Evolutionary conservation across 176 grass and related monocot species (phyloP).

Genomic region (Areca catechu): DNA sequence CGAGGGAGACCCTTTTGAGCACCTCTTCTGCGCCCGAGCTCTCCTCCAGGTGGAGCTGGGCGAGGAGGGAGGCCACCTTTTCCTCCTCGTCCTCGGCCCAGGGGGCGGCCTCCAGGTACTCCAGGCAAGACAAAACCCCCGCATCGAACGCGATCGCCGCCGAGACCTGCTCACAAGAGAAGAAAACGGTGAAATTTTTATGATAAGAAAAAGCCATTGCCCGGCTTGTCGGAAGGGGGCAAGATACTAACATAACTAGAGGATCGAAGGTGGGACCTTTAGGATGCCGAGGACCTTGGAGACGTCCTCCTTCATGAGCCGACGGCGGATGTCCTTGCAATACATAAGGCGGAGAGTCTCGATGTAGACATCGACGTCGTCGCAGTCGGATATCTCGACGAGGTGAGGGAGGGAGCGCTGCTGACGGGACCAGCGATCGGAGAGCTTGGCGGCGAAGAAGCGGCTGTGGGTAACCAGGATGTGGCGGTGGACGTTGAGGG

Average conservation of each 20-base stretch:
- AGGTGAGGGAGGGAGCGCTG: constrained; percentile 85
- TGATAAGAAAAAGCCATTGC: no score
- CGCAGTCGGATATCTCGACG: constrained; percentile 97
- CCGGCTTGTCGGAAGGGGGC: no score
- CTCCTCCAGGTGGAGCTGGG: constrained; percentile 90
- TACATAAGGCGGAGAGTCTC: constrained; percentile 98
- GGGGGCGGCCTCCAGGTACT: constrained; percentile 18
- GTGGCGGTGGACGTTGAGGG: constrained; percentile 77
- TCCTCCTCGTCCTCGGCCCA: constrained; percentile 7
- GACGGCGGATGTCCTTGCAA: constrained; percentile 81
- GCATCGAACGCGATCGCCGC: constrained; percentile 85
- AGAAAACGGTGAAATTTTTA: constrained; percentile 2
- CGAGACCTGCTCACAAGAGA: constrained; percentile 40
- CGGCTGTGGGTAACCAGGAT: constrained; percentile 89
- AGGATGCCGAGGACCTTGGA: constrained; percentile 88
- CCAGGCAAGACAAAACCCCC: constrained; percentile 48
- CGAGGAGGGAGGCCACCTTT: constrained; percentile 54
- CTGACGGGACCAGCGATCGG: constrained; percentile 96
- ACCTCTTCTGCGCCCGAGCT: constrained; percentile 77
- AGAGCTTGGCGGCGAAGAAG: constrained; percentile 93
- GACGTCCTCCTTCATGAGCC: constrained; percentile 91
- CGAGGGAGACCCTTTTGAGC: constrained; percentile 85
- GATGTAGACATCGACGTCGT: constrained; percentile 86
- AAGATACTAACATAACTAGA: no score
- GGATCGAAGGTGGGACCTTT: constrained; percentile 31